Evolutionary conservation across 805 yeast genomes (phyloP), one percentile per base, ranked within the genome.

Genomic region (Saturnispora halmiae): DNA sequence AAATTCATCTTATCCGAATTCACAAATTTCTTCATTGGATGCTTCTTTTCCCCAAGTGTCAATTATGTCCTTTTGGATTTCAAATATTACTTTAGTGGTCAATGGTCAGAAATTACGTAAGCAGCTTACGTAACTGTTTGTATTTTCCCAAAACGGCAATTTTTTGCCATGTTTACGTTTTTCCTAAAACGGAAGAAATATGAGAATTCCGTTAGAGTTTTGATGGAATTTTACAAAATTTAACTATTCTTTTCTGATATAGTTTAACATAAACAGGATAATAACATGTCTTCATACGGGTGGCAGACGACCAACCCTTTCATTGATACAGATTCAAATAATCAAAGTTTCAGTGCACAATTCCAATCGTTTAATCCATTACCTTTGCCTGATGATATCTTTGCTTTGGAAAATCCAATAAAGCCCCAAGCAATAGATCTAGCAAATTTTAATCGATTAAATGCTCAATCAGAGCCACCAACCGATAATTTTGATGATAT

Each of bases 351-450:
- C 29, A 24, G 31, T 3, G 18, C 43, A 24, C 43, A 41, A 26
- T 41, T 40, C 13, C 43, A 34, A 22, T n/a, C 43, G 3, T 58
- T 60, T 51, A 61, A 60, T 36, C 56, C 67, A 8, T 55, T 70
- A 6, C 72, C 77, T 2, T 53, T 72, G 31, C 79, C 79, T 1
- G 72, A 70, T 41, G 79, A 77, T 40, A 73, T 72, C 43, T 70
- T 77, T 49, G 71, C 69, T 4, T 54, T 59, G 32, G 61, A 54
- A 34, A 54, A 55, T 5, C 48, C 49, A 14, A 31, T 39, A 21
- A 39, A 39, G 22, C 42, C 42, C 4, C 13, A 14, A 13, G 25
- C 36, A 13, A 32, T 24, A 16, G 27, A 31, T 16, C 18, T 22
- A 10, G 32, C 32, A 20, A 21, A 36, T n/a, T 27, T 36, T 8